Evolutionary conservation across 176 grass and related monocot species (phyloP).

Genomic region (Zea luxurians): DNA sequence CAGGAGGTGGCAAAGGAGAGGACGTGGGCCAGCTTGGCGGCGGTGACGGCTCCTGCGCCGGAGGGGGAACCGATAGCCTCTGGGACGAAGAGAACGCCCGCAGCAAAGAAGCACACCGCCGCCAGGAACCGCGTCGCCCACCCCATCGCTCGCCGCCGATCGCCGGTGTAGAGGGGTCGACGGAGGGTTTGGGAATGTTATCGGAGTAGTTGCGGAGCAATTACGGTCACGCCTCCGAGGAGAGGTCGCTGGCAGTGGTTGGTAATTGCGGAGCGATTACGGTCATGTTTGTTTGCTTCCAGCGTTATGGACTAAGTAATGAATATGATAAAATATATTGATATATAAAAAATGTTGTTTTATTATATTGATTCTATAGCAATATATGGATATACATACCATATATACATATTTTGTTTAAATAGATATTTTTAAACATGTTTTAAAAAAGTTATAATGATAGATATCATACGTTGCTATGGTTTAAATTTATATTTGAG

Average conservation of each 20-base stretch:
- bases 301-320: no score
- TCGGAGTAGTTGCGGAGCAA: not conserved
- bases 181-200: not conserved
- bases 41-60: slow-evolving; percentile 43
- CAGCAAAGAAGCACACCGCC: slow-evolving; percentile 81
- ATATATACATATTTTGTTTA: no score
- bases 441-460: no score
- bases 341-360: no score
- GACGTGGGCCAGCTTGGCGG: slow-evolving; percentile 82
- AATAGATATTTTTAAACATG: no score
- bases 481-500: no score
- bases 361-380: no score
- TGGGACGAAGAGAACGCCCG: slow-evolving; percentile 78
- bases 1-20: slow-evolving; percentile 87
- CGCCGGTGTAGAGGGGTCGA: not conserved
- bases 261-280: no score
- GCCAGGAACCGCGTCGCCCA: slow-evolving; percentile 77
- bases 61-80: slow-evolving; percentile 52
- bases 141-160: slow-evolving; percentile 55
- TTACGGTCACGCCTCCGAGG: not conserved
- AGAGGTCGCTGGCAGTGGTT: not conserved
- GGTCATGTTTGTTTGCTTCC: no score
- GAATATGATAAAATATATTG: no score
- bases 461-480: no score
- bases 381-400: no score